phyloP scores from a whole-genome alignment of 1,139 yeast species.

The Candida anutae region DNA sequence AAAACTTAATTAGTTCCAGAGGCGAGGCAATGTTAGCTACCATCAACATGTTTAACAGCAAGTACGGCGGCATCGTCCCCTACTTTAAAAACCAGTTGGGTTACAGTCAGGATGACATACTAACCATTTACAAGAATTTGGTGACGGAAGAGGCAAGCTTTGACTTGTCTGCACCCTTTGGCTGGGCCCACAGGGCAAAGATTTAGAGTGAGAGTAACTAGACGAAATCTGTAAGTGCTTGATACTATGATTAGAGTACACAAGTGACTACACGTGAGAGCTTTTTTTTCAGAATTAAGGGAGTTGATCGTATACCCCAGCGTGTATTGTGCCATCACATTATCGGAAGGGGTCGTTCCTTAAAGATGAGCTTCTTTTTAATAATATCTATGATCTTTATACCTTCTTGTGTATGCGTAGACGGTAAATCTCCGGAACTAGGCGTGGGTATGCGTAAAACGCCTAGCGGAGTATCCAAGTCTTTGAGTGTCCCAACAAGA shows the following conservation, averaged over 20 bases:
- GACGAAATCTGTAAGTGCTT: too few species aligned
- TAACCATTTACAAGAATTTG: conserved; percentile 38
- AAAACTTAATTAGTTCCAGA: conserved; percentile 54
- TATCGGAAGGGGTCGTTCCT: conserved; percentile 64
- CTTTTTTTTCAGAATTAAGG: too few species aligned
- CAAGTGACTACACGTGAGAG: too few species aligned
- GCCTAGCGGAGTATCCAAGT: conserved; percentile 55
- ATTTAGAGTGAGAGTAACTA: conserved; percentile 7
- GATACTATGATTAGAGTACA: too few species aligned
- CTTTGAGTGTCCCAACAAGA: conserved; percentile 48
- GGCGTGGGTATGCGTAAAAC: conserved; percentile 38
- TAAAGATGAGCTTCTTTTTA: conserved; percentile 48
- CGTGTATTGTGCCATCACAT: conserved; percentile 50
- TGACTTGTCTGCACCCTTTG: too few species aligned
- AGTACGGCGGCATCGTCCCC: conserved; percentile 48
- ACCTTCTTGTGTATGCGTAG: too few species aligned
- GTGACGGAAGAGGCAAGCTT: conserved; percentile 20
- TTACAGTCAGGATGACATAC: conserved; percentile 43
- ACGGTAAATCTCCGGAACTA: conserved; percentile 6
- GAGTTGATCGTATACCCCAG: too few species aligned
- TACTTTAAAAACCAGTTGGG: conserved; percentile 45
- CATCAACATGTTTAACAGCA: conserved; percentile 38
- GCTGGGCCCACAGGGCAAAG: conserved; percentile 10
- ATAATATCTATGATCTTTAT: conserved; percentile 54
- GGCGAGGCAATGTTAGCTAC: conserved; percentile 71